Percentiles rank a stretch among this genome's conserved stretches.
Conservation (phyloP, 1,284 basidiomycete species). For the Coniophora puteana region DNA sequence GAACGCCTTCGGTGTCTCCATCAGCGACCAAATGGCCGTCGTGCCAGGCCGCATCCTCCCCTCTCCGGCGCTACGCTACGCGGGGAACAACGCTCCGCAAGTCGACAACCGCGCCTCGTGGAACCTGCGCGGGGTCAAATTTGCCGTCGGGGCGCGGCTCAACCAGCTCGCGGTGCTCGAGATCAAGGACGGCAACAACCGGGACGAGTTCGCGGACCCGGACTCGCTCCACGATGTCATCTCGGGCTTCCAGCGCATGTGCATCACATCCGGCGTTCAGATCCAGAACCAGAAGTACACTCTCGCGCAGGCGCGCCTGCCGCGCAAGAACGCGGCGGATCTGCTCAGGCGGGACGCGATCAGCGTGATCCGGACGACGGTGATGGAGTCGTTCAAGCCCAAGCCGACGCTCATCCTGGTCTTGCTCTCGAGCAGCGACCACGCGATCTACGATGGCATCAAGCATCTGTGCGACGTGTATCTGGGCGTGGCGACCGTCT, state of each 20-base stretch:
- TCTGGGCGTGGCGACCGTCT: slow-evolving; percentile 70
- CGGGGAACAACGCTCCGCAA: slow-evolving; percentile 36
- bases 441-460: slow-evolving; percentile 67
- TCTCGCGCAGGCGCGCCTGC: slow-evolving; percentile 18
- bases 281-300: slow-evolving; percentile 23
- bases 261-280: slow-evolving; percentile 55
- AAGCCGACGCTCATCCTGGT: slow-evolving; percentile 51
- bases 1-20: slow-evolving; percentile 55
- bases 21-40: slow-evolving; percentile 68
- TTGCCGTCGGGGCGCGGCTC: slow-evolving; percentile 50
- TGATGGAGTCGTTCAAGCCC: slow-evolving; percentile 24
- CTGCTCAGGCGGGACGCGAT: slow-evolving; percentile 21
- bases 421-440: slow-evolving; percentile 65
- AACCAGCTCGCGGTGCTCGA: slow-evolving; percentile 63
- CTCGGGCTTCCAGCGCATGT: slow-evolving; percentile 56
- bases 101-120: slow-evolving; percentile 65
- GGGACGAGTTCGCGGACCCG: slow-evolving; percentile 57
- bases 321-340: slow-evolving; percentile 15
- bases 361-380: slow-evolving; percentile 11
- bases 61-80: slow-evolving; percentile 57
- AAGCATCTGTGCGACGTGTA: slow-evolving; percentile 69
- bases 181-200: slow-evolving; percentile 52
- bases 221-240: slow-evolving; percentile 42
- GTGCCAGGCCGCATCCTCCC: slow-evolving; percentile 71
- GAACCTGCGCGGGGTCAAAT: slow-evolving; percentile 68